These are phyloP conservation scores for Orbilia javanica DNA, from an alignment of 2,329 filamentous ascomycete genomes.

Conservation along the genomic window DNA sequence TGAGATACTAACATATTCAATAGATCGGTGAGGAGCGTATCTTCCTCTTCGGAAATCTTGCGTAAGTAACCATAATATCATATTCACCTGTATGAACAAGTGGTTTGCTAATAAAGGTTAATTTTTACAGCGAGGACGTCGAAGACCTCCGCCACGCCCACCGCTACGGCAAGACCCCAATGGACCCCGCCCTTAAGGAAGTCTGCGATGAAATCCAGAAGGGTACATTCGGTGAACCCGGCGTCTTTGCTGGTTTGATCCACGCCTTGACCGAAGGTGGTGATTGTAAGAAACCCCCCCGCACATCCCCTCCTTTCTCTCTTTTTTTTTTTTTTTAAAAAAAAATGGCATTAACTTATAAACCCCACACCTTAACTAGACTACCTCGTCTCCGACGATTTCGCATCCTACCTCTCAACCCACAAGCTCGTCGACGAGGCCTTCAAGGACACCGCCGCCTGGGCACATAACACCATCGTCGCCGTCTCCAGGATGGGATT, in stretches of 20 bases:
- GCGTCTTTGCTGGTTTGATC: conserved; percentile 84
- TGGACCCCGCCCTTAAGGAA: conserved; percentile 80
- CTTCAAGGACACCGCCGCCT: conserved; percentile 91
- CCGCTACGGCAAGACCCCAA: conserved; percentile 81
- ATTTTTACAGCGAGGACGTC: conserved; percentile 72
- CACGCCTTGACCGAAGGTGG: conserved; percentile 90
- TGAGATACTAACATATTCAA: conserved; percentile 12
- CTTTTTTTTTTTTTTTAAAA: not conserved
- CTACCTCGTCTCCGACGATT: conserved; percentile 97
- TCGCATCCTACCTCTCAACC: conserved; percentile 92
- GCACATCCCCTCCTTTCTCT: no score
- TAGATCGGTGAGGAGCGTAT: conserved; percentile 92
- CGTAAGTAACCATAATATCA: conserved; percentile 70
- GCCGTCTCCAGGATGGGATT: conserved; percentile 96
- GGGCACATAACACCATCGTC: conserved; percentile 89
- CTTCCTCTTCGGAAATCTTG: conserved; percentile 95
- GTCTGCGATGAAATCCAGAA: conserved; percentile 87
- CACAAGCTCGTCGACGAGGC: conserved; percentile 91
- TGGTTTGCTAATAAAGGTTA: not conserved
- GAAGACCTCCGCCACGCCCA: conserved; percentile 94
- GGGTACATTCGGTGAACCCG: conserved; percentile 82
- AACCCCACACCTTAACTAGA: conserved; percentile 64
- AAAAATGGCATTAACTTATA: not conserved
- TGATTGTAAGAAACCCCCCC: conserved; percentile 71
- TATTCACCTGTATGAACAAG: not conserved